Evolutionary conservation across 208 protist species (phyloP).

Genomic region (Phytomonas sp.): DNA sequence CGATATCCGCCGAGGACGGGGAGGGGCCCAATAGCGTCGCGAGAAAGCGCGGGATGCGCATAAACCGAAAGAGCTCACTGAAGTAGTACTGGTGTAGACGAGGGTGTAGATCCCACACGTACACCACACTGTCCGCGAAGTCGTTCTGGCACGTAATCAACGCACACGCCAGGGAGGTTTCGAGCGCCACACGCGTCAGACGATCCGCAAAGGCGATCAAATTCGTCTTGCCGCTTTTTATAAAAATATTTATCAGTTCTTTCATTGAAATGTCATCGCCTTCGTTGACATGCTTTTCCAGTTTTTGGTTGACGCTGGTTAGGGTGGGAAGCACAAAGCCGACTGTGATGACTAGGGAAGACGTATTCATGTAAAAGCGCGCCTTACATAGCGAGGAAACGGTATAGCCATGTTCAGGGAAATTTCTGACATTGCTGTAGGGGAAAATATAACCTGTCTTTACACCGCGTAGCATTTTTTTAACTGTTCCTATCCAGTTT

Average conservation of each 20-base stretch:
- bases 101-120: conserved; percentile 72
- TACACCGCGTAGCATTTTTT: neutral
- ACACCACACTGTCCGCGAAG: conserved; percentile 46
- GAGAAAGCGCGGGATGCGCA: conserved; percentile 56
- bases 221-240: conserved; percentile 14
- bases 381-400: conserved; percentile 29
- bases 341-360: conserved; percentile 33
- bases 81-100: conserved; percentile 60
- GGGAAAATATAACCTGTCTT: conserved; percentile 10
- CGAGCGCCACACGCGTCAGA: conserved; percentile 39
- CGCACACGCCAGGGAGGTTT: conserved; percentile 38
- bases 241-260: conserved; percentile 43
- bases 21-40: conserved; percentile 36
- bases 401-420: conserved; percentile 43
- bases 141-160: conserved; percentile 31
- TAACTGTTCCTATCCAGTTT: conserved; percentile 2
- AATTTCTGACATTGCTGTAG: conserved; percentile 14
- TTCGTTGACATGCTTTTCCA: conserved; percentile 52
- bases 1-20: conserved; percentile 29
- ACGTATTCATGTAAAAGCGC: conserved; percentile 59
- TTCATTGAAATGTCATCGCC: conserved; percentile 48
- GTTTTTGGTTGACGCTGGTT: conserved; percentile 30
- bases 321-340: conserved; percentile 54
- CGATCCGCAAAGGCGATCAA: conserved; percentile 39
- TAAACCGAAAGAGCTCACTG: conserved; percentile 23